Base-by-base conservation (phyloP, 331 rosid genomes). In the Quercus phellos region DNA sequence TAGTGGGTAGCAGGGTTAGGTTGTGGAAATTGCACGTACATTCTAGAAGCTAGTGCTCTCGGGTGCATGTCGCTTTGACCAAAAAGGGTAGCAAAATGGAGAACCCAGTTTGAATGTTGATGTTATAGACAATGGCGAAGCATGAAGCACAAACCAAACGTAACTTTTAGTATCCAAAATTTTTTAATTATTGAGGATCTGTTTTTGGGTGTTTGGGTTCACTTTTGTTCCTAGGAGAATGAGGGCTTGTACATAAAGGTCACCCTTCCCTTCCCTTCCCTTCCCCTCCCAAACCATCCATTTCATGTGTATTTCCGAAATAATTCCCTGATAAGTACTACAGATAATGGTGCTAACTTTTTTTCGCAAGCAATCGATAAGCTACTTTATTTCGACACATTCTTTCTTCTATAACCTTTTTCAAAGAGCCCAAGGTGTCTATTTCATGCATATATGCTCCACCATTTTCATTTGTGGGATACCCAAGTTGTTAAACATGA, bases 371-470 rank as follows among this genome's bases (percentile, higher is more conserved):
- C 35, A 66, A 32, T 21, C 50, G 51, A 32, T 32, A 32, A 18
- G 16, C 50, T 32, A 34, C 71, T 66, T 66, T 32, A 63, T 58
- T 22, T 66, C 10, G 71, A 18, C 50, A 18, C 51, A 32, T 66
- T 66, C 51, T 32, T 18, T 43, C 14, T 64, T 63, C 70, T 10
- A 29, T 7, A 38, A 32, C 71, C 34, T 18, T 66, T 22, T 66
- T 18, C 4, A 66, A 34, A 34, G 70, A 3, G 14, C 50, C 24
- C 18, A 32, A 17, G 70, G 24, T 66, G 71, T 32, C 71, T 34
- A 66, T 66, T 18, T 32, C 50, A 9, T 66, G 71, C 71, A 66
- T 66, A 66, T 66, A 66, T 66, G 50, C 71, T 34, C 71, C 17
- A 18, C 71, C 26, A 66, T 66, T 14, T 32, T 34, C 27, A 3